Evolutionary conservation across 495 filamentous ascomycete genomes (phyloP), one percentile per base, ranked within the genome.

Genomic region (Lophiostoma macrostomum): DNA sequence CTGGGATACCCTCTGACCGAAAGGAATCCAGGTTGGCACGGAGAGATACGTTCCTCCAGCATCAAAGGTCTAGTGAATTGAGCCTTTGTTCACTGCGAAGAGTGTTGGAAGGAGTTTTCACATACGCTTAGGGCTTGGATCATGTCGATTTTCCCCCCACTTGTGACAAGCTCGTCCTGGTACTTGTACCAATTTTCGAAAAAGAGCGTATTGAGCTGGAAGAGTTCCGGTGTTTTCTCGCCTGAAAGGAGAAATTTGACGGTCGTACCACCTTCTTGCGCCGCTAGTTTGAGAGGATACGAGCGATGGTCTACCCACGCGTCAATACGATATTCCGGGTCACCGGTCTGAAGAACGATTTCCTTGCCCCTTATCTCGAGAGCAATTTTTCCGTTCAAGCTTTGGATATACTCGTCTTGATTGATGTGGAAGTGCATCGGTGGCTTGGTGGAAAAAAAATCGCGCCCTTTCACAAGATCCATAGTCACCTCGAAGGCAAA

Each of bases 101-200:
- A 22, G n/a, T 47, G 39, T 13, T 1, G 34, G 27, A n/a, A 42
- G 27, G 34, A 20, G 13, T 32, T 20, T 29, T n/a, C 25, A 54
- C 61, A 24, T 58, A 77, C 74, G 49, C 64, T 62, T 50, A 79
- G 61, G 2, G 73, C 66, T 61, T 77, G 76, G 41, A 78, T 64
- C 37, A 72, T 54, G 54, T 75, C 64, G 16, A 76, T 40, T 45
- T 63, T 65, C 20, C 68, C 63, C 20, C 69, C 70, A 12, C 68
- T 40, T n/a, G 73, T 46, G 4, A 76, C 30, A 7, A 75, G 57
- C 35, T 72, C 69, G 46, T 79, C 73, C 63, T 75, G 75, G 44
- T 77, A 77, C 18, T 66, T 69, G 55, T 79, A 79, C 76, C 74
- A 80, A 40, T 80, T 80, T 63, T 78, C 70, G 35, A 80, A 79